Conservation (phyloP, 495 filamentous ascomycete genomes). For the Darksidea phi region DNA sequence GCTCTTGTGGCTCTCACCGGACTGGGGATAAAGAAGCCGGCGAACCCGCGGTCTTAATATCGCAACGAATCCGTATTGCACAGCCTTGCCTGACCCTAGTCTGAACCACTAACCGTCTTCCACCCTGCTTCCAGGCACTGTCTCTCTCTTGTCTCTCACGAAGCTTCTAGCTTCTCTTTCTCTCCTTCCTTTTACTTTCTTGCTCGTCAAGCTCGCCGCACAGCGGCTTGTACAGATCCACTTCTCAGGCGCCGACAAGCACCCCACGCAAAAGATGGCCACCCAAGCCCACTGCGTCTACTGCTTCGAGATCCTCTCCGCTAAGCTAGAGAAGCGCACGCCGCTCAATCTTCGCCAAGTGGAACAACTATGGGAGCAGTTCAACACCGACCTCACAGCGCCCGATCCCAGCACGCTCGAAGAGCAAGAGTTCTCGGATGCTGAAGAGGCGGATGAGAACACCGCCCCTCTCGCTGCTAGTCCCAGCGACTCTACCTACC, state of each 20-base stretch:
- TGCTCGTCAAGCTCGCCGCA: too few relatives aligned
- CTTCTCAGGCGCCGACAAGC: background rate
- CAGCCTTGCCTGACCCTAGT: too few relatives aligned
- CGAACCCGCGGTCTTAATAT: too few relatives aligned
- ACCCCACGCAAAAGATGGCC: slow-evolving; percentile 60
- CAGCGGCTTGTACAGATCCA: too few relatives aligned
- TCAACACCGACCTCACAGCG: slow-evolving; percentile 42
- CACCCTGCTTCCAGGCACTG: too few relatives aligned
- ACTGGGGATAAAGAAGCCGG: background rate
- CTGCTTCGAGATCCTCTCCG: slow-evolving; percentile 81
- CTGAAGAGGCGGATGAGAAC: slow-evolving; percentile 15
- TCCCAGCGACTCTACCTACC: slow-evolving; percentile 1
- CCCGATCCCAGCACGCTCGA: slow-evolving; percentile 30
- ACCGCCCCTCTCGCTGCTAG: background rate
- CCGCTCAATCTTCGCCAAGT: slow-evolving; percentile 62
- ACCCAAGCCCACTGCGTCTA: slow-evolving; percentile 78
- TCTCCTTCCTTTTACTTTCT: too few relatives aligned
- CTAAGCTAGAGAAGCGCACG: slow-evolving; percentile 61
- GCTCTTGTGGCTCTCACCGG: slow-evolving; percentile 20
- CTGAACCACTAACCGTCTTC: too few relatives aligned
- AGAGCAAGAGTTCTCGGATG: slow-evolving; percentile 18
- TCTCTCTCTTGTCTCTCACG: too few relatives aligned
- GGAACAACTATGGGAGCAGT: slow-evolving; percentile 67
- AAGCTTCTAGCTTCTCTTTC: too few relatives aligned
- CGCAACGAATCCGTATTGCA: too few relatives aligned